Base-by-base conservation (phyloP, 2,329 filamentous ascomycete species). In the Aspergillus sp. region DNA sequence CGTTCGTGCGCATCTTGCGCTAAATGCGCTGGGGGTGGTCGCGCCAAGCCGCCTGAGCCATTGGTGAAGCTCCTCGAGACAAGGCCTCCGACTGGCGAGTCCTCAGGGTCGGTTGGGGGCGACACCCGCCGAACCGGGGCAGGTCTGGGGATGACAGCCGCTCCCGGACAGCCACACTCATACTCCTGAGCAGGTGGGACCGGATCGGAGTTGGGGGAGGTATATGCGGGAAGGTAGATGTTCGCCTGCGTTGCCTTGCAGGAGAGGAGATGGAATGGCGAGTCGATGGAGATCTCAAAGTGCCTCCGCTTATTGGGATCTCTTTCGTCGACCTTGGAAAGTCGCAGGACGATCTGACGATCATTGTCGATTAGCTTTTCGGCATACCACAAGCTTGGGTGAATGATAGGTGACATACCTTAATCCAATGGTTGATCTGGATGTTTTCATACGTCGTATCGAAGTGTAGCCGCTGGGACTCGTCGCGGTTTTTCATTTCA, bases 281-380 rank as follows among this genome's bases (percentile, higher is more conserved):
- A 96, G 72, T 97, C 92, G 62, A 97, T 97, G 60, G 91, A 96
- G 64, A 96, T 96, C 71, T 97, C 92, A 61, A 96, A 97, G 68
- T 96, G 92, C 31, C 91, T 84, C 58, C 91, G 84, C 66, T 92
- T 92, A 1, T 78, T 79, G 0, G 91, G 86, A 63, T 96, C 89
- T 10, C 87, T 84, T 36, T 86, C 82, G 62, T 96, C 92, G 13
- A 88, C 78, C 62, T 90, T 91, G 25, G 91, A 96, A 44, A 97
- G 86, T 48, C 92, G 88, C 85, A 97, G 89, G 56, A 96, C 91
- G 65, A 96, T 91, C 89, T 93, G 56, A 14, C 13, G n/a, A 5
- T 21, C 41, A 17, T 47, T 38, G 47, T 64, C 52, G 64, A 58
- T 43, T 55, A 45, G 41, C 34, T 32, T 5, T 20, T 21, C 3